phyloP scores from a whole-genome alignment of 305 asterid species.

The Fraxinus paxiana region DNA sequence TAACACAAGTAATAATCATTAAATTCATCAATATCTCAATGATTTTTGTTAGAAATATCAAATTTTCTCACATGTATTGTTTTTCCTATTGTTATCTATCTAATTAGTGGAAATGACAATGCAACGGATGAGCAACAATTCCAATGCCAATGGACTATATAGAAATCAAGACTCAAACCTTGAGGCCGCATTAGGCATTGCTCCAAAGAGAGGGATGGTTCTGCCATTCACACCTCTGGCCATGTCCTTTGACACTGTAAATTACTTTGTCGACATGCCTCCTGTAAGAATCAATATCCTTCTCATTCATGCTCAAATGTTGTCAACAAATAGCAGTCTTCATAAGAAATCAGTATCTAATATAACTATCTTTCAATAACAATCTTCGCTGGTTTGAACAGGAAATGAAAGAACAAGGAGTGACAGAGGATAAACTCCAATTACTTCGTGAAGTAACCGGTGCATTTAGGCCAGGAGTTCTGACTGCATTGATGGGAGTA shows the following conservation, averaged over 20 bases:
- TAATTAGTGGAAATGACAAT: constrained; percentile 35
- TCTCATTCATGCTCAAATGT: not conserved
- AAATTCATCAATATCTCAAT: constrained; percentile 3
- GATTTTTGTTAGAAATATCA: not conserved
- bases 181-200: constrained; percentile 31
- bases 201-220: constrained; percentile 52
- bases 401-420: constrained; percentile 34
- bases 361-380: not conserved
- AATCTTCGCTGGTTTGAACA: not conserved
- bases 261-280: constrained; percentile 51
- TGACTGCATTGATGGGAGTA: constrained; percentile 33
- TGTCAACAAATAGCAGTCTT: not conserved
- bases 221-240: constrained; percentile 51
- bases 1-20: constrained; percentile 17
- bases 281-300: constrained; percentile 28
- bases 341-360: not conserved
- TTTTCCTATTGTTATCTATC: not conserved
- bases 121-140: constrained; percentile 30
- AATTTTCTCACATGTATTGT: not conserved
- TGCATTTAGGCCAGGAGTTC: constrained; percentile 33
- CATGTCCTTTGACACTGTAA: constrained; percentile 42
- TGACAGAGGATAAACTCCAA: constrained; percentile 23
- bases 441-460: constrained; percentile 31
- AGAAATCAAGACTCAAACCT: constrained; percentile 29
- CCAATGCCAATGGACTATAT: constrained; percentile 20